A percentile compares a stretch with the other conserved stretches of the same genome.
These are phyloP conservation scores for Plasmodium blacklocki DNA, from an alignment of 169 alveolate species.

Conservation along the genomic window DNA sequence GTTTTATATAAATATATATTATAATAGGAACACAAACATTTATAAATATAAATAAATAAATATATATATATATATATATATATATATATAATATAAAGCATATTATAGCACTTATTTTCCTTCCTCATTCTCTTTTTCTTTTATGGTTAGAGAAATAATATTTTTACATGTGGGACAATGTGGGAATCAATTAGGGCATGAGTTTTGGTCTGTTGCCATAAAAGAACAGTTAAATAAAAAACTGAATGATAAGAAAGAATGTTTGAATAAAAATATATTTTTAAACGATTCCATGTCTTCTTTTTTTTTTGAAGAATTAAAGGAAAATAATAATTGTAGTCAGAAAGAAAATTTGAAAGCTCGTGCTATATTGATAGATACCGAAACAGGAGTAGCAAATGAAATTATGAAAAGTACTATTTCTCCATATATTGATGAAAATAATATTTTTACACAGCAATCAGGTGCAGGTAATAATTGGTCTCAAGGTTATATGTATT, in stretches of 20 bases:
- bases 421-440: slow-evolving; percentile 92
- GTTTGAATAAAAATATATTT: slow-evolving; percentile 31
- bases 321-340: slow-evolving; percentile 81
- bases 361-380: slow-evolving; percentile 95
- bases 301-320: slow-evolving; percentile 81
- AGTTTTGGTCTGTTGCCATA: slow-evolving; percentile 93
- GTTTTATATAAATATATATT: too few relatives aligned
- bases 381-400: slow-evolving; percentile 97
- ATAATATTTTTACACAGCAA: slow-evolving; percentile 94
- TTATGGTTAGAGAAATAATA: slow-evolving; percentile 94
- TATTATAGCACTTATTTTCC: background rate
- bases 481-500: slow-evolving; percentile 92
- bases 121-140: background rate
- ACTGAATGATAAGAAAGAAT: slow-evolving; percentile 73
- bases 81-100: slow-evolving; percentile 11
- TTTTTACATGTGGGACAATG: slow-evolving; percentile 95
- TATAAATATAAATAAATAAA: too few relatives aligned
- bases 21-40: too few relatives aligned
- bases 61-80: background rate
- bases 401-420: slow-evolving; percentile 92
- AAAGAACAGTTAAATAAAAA: slow-evolving; percentile 89
- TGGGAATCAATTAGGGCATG: slow-evolving; percentile 94
- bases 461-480: slow-evolving; percentile 98
- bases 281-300: slow-evolving; percentile 80
- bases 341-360: slow-evolving; percentile 87